Evolutionary conservation across 225 moss, liverwort and hornwort species (phyloP).

Genomic region (Pseudoscleropodium purum): DNA sequence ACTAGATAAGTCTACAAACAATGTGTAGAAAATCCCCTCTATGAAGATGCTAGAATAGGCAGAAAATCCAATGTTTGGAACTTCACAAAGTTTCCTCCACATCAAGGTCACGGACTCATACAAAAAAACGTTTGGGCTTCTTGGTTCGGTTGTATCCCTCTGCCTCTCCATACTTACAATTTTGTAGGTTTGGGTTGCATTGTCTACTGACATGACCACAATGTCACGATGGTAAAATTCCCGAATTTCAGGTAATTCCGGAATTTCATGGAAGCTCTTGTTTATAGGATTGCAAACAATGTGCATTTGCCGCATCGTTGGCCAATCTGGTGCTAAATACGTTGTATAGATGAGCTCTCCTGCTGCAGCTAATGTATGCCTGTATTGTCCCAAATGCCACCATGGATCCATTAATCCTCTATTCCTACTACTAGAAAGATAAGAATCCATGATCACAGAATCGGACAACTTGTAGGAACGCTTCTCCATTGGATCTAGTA

Average conservation of each 20-base stretch:
- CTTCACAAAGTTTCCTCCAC: not conserved
- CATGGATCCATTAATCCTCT: not conserved
- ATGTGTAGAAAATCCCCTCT: not conserved
- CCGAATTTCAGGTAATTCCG: not conserved
- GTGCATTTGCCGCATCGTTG: not conserved
- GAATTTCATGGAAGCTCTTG: not conserved
- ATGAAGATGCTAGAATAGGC: not conserved
- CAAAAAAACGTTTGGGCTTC: not conserved
- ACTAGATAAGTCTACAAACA: not conserved
- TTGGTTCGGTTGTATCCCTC: fast-evolving
- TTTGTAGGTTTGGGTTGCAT: not conserved
- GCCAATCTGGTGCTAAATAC: fast-evolving
- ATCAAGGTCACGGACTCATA: not conserved
- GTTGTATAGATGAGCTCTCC: not conserved
- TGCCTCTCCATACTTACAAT: not conserved
- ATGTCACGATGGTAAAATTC: fast-evolving
- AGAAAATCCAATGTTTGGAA: not conserved
- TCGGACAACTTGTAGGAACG: not conserved
- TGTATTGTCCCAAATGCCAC: not conserved
- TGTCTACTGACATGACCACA: not conserved
- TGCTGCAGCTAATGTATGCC: not conserved
- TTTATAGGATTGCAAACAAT: not conserved
- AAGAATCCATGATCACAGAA: not conserved
- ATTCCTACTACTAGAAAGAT: not conserved
- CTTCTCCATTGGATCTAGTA: not conserved